Conservation (phyloP, 305 asterid genomes). For the Fraxinus angustifolia region DNA sequence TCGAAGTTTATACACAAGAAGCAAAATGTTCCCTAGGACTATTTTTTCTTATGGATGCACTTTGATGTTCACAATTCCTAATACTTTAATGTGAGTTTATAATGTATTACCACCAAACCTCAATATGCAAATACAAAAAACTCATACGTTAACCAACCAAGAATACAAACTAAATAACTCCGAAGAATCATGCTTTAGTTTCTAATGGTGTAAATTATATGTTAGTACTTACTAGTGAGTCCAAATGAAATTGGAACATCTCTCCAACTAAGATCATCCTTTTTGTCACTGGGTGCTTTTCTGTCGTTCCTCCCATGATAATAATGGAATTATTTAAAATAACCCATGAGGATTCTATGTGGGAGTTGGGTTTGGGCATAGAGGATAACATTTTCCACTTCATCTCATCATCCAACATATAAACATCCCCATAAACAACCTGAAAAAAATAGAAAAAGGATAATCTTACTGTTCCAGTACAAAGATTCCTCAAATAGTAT, state of each 20-base stretch:
- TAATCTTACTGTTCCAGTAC: not conserved
- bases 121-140: not conserved
- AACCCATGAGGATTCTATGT: constrained; percentile 66
- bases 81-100: not conserved
- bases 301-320: constrained; percentile 69
- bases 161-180: not conserved
- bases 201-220: not conserved
- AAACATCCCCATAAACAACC: constrained; percentile 75
- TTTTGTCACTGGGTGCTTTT: constrained; percentile 36
- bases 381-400: constrained; percentile 54
- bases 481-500: not conserved
- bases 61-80: not conserved
- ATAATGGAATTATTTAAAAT: constrained; percentile 51
- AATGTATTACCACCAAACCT: not conserved
- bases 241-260: constrained; percentile 51
- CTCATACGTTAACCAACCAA: not conserved
- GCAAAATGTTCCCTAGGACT: not conserved
- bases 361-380: constrained; percentile 73
- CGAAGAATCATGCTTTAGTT: not conserved
- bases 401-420: constrained; percentile 55
- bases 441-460: constrained; percentile 13
- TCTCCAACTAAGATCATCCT: constrained; percentile 83
- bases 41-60: not conserved
- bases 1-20: not conserved
- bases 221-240: constrained; percentile 41